Percentiles rank a stretch among this genome's conserved stretches.
Conservation (phyloP, 768 basidiomycete species). For the Phanerochaete sordida region DNA sequence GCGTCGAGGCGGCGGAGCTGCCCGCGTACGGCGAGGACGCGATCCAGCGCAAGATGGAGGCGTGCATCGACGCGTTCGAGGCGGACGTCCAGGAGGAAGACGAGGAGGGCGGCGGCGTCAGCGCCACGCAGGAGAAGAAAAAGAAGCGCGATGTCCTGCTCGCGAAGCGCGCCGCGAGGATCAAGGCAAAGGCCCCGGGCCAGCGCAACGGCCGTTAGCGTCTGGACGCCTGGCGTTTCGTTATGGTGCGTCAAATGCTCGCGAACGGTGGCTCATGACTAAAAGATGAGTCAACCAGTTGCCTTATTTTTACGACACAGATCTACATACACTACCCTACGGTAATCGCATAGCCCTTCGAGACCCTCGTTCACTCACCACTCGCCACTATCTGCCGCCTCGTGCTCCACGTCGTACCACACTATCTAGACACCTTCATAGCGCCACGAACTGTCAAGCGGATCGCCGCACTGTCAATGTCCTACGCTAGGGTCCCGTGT, state of each 20-base stretch:
- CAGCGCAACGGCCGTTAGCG: not conserved
- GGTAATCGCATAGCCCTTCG: too few relatives aligned
- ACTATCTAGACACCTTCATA: not conserved
- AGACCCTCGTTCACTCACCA: too few relatives aligned
- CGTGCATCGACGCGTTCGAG: slow-evolving; percentile 57
- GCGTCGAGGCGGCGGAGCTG: slow-evolving; percentile 15
- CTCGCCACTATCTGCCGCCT: too few relatives aligned
- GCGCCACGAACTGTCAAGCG: not conserved
- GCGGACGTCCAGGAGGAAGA: slow-evolving; percentile 44
- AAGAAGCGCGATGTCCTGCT: slow-evolving; percentile 37
- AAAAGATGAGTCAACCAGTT: too few relatives aligned
- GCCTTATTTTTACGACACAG: too few relatives aligned
- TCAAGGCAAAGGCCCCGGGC: slow-evolving; percentile 19
- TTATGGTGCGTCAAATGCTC: not conserved
- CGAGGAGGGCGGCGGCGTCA: slow-evolving; percentile 52
- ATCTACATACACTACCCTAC: too few relatives aligned
- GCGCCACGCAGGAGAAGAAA: slow-evolving; percentile 72
- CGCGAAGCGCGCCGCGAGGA: slow-evolving; percentile 34
- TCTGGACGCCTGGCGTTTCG: not conserved
- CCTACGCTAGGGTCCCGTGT: not conserved
- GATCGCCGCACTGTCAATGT: not conserved
- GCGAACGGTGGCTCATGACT: too few relatives aligned
- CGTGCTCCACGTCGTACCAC: too few relatives aligned
- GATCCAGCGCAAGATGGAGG: slow-evolving; percentile 68
- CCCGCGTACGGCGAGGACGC: slow-evolving; percentile 24